These are phyloP conservation scores for Saussurea involucrata DNA, from an alignment of 129 eudicot genomes.

Conservation along the genomic window DNA sequence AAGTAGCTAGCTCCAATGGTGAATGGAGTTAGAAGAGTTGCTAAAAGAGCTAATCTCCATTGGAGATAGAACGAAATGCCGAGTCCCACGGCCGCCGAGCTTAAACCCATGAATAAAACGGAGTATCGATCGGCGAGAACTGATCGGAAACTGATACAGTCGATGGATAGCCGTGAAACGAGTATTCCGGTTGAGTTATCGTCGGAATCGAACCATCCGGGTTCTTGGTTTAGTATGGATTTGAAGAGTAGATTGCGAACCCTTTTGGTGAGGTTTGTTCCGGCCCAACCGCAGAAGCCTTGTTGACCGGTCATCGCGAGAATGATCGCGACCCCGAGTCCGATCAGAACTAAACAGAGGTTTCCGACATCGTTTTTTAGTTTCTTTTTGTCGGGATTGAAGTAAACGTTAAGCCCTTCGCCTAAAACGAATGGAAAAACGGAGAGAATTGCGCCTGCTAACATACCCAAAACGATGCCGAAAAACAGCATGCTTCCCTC, in stretches of 20 bases:
- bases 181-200: constrained; percentile 71
- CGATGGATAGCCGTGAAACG: constrained; percentile 61
- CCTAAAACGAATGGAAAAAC: constrained; percentile 66
- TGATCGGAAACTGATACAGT: constrained; percentile 59
- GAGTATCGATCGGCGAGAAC: constrained; percentile 73
- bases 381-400: constrained; percentile 19
- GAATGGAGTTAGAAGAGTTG: constrained; percentile 61
- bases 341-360: constrained; percentile 58
- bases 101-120: constrained; percentile 70
- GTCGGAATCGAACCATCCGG: constrained; percentile 76
- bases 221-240: constrained; percentile 72
- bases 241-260: constrained; percentile 47
- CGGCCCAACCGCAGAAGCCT: constrained; percentile 91
- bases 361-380: constrained; percentile 48
- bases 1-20: constrained; percentile 90
- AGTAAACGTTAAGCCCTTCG: constrained; percentile 64
- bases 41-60: constrained; percentile 61
- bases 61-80: constrained; percentile 57
- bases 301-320: constrained; percentile 77
- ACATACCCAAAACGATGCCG: constrained; percentile 58
- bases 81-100: constrained; percentile 78
- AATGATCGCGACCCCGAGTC: constrained; percentile 64
- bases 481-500: constrained; percentile 42
- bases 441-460: constrained; percentile 80
- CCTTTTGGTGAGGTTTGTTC: constrained; percentile 68